A percentile compares a stretch with the other conserved stretches of the same genome.
Evolutionary conservation across 2,329 filamentous ascomycete species (phyloP).

Genomic region (Cladosporium sp.): DNA sequence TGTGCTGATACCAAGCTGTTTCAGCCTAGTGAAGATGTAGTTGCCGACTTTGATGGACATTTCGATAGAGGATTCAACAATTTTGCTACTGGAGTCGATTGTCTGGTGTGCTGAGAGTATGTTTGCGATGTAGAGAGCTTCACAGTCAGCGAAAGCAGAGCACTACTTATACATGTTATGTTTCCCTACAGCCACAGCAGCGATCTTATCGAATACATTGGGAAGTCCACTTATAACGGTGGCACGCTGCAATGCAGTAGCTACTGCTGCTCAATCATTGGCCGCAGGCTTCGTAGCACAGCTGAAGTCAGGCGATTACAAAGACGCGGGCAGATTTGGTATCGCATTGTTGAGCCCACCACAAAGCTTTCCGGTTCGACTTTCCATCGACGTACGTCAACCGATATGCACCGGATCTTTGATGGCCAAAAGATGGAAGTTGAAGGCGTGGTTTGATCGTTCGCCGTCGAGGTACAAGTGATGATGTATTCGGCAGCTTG

Average conservation of each 20-base stretch:
- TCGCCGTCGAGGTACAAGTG: neutral
- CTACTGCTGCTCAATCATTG: neutral
- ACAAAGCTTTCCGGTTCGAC: neutral
- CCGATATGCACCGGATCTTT: neutral
- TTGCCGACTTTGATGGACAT: conserved; percentile 33
- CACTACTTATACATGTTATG: neutral
- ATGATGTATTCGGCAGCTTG: neutral
- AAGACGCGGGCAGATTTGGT: neutral
- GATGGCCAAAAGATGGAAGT: neutral
- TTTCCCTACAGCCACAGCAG: neutral
- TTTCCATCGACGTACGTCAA: neutral
- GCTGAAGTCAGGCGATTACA: conserved; percentile 6
- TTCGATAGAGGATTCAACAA: neutral
- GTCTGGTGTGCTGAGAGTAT: neutral
- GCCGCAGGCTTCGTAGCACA: neutral
- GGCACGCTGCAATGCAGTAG: neutral
- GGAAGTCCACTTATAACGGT: neutral
- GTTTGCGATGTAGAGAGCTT: neutral
- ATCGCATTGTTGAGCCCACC: neutral
- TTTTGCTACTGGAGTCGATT: neutral
- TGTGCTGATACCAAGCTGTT: conserved; percentile 45
- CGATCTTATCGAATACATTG: neutral
- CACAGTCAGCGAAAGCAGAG: neutral
- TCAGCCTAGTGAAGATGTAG: conserved; percentile 43
- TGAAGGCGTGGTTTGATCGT: neutral